Base-by-base conservation (phyloP, 1,284 basidiomycete genomes). In the Ceratobasidium sp. region DNA sequence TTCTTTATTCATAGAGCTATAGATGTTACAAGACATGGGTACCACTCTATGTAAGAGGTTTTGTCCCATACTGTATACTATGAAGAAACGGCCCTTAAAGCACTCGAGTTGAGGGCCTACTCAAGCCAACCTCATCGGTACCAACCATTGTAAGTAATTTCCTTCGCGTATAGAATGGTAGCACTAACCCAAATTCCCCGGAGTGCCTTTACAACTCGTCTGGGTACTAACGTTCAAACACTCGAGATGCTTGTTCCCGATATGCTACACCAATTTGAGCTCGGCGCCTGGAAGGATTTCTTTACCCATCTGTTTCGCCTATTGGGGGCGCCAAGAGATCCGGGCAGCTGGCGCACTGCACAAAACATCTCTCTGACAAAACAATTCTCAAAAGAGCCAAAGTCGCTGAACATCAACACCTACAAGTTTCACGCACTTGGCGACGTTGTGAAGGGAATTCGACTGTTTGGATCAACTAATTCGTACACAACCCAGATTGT, bases 361-460 rank as follows among this genome's bases (percentile, higher is more conserved):
- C 27, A 30, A 30, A 30, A 30, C 27, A 30, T 30, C 27, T 30
- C 27, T 30, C 27, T 30, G 27, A 30, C 27, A 30, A 30, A 30
- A 30, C 27, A 30, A 30, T 30, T 30, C 27, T 30, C 27, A 30
- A 30, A 59, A 7, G 46, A 27, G n/a, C 16, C 41, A 64, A n/a
- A 27, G 27, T 30, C 8, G 0, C 79, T 81, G 64, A 82, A 80
- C 71, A 70, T 82, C 6, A 44, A 71, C 3, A 82, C 81, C 3
- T 81, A 77, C 66, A 86, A 86, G 78, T 81, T 82, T 65, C 86
- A 87, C 80, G 81, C 83, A 0, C 78, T 86, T 2, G 84, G 83
- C 0, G 84, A 87, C 59, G 85, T 30, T 30, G 27, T 30, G 27
- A 30, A 30, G 27, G 27, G 27, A 30, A 86, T 59, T 79, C 79